These are phyloP conservation scores for Rhodotorula kratochvilovae DNA, from an alignment of 768 basidiomycete species.

Conservation along the genomic window DNA sequence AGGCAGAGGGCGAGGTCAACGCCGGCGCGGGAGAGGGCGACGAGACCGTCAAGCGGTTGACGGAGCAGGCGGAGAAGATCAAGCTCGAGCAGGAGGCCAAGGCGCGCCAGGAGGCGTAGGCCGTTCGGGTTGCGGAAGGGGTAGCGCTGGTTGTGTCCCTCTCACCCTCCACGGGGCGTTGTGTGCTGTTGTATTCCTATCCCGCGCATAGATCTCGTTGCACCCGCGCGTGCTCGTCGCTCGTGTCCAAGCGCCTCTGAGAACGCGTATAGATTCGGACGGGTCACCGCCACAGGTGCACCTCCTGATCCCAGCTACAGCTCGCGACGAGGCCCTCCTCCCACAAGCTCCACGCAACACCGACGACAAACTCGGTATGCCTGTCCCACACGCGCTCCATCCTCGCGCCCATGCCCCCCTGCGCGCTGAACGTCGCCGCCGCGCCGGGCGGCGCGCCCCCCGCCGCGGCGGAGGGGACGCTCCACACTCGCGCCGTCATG, in stretches of 20 bases:
- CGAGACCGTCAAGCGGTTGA: conserved; percentile 8
- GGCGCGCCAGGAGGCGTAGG: neutral
- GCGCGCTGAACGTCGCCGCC: conserved; percentile 44
- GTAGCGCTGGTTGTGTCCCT: neutral
- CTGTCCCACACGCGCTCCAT: conserved; percentile 67
- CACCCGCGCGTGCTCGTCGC: too few species aligned
- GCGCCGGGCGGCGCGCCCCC: neutral
- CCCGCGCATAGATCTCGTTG: too few species aligned
- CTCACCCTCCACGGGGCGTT: neutral
- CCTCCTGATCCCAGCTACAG: conserved; percentile 84
- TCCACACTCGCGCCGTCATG: conserved; percentile 89
- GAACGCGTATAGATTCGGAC: too few species aligned
- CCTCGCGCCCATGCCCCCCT: conserved; percentile 53
- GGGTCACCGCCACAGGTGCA: conserved; percentile 60
- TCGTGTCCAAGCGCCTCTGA: too few species aligned
- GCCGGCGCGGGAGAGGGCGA: neutral
- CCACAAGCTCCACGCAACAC: conserved; percentile 84
- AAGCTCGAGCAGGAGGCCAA: conserved; percentile 30
- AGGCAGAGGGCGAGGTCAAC: neutral
- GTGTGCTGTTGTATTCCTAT: neutral
- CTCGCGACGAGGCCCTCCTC: conserved; percentile 81
- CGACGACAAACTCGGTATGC: conserved; percentile 93
- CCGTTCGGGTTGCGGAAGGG: too few species aligned
- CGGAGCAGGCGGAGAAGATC: conserved; percentile 23
- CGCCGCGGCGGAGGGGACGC: conserved; percentile 35